Percentiles rank a stretch among this genome's conserved stretches.
Evolutionary conservation across 192 early-diverging fungal genomes (phyloP).

Genomic region (Mortierella antarctica): DNA sequence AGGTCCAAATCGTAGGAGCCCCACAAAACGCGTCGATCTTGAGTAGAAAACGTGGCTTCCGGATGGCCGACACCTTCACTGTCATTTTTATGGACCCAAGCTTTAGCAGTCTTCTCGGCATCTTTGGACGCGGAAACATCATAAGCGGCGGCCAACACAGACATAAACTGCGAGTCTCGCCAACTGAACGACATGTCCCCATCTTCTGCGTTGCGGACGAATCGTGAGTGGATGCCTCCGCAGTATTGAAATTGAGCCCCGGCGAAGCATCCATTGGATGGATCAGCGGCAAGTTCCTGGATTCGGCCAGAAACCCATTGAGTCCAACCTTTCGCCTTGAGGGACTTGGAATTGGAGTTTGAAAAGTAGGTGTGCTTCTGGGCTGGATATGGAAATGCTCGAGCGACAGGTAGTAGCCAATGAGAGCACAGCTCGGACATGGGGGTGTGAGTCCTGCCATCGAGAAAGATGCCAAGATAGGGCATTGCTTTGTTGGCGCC

Average conservation of each 20-base stretch:
- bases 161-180: slow-evolving; percentile 21
- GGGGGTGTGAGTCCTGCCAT: slow-evolving; percentile 9
- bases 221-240: slow-evolving; percentile 19
- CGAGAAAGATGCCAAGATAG: slow-evolving; percentile 4
- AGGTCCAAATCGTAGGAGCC: slow-evolving; percentile 19
- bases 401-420: slow-evolving; percentile 27
- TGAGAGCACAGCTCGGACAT: slow-evolving; percentile 1
- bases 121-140: not conserved
- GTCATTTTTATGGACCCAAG: not conserved
- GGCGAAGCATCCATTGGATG: not conserved
- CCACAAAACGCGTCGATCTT: slow-evolving; percentile 42
- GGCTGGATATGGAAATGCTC: slow-evolving; percentile 26
- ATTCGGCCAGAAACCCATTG: slow-evolving; percentile 23
- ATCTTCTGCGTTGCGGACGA: slow-evolving; percentile 11
- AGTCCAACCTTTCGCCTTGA: slow-evolving; percentile 24
- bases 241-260: slow-evolving; percentile 30
- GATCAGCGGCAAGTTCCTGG: not conserved
- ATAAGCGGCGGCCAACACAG: slow-evolving; percentile 24
- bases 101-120: not conserved
- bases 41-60: slow-evolving; percentile 9
- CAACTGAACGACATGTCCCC: slow-evolving; percentile 23
- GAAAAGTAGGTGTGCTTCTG: slow-evolving; percentile 12
- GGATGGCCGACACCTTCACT: slow-evolving; percentile 21
- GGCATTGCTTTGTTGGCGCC: not conserved
- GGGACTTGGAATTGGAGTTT: slow-evolving; percentile 24